Base-by-base conservation (phyloP, 2,329 filamentous ascomycete genomes). In the Neofusicoccum sp. region DNA sequence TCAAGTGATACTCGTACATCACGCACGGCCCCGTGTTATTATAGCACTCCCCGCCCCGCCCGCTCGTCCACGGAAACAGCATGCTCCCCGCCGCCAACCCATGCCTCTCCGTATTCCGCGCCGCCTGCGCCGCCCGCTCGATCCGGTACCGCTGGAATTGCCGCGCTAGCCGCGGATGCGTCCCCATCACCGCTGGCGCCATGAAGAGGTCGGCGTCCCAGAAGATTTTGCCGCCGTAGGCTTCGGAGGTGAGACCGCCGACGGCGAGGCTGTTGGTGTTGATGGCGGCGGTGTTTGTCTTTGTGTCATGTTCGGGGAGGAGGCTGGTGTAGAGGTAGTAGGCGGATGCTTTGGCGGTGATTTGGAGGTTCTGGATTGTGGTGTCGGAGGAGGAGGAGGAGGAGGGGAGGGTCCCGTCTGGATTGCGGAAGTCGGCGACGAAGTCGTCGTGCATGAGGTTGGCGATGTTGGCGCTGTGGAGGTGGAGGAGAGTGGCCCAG, bases 1-100 rank as follows among this genome's bases (percentile, higher is more conserved):
- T 90, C 41, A 91, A 68, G 71, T 91, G 88, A 68, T 91, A 91
- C 71, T 91, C 82, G 67, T 91, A 90, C 72, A 91, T 88, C 68
- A 87, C 89, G 72, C 88, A 91, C 16, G 80, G 79, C 6, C 80
- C 81, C n/a, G 78, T 80, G 1, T 73, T 79, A 4, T 89, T 91
- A 12, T 49, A 49, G 69, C 88, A 91, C 68, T 91, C 90, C 2
- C 88, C 89, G 69, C 81, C 88, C 5, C 87, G 77, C 7, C 85
- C 87, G 67, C 84, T 85, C 0, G 87, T 90, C 89, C 89, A 91
- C 1, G 88, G 84, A 68, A 84, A 91, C 0, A 87, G 82, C 45
- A 49, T 49, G 9, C 22, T 28, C 4, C 45, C 45, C 1, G 28
- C 45, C 9, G 12, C 6, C 28, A 49, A 1, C 28, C 45, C 45